Base-by-base conservation (phyloP, 2,329 filamentous ascomycete species). In the Rosellinia necatrix region DNA sequence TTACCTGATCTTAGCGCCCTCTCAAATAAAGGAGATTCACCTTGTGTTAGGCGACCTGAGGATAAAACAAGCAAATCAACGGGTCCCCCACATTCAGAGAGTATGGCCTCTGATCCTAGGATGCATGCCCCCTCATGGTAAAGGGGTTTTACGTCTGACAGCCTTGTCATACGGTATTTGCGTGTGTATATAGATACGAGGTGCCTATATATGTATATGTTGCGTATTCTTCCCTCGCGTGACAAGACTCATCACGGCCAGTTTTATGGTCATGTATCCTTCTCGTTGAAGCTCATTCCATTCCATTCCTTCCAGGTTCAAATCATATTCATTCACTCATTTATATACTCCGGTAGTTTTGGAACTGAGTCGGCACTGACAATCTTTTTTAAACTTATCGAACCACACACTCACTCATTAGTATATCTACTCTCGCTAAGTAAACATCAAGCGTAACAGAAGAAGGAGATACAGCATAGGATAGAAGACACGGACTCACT, bases 201-300 rank as follows among this genome's bases (percentile, higher is more conserved):
- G n/a, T n/a, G n/a, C n/a, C n/a, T 43, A 34, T 6, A 21, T 19
- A 17, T 49, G 27, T 55, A 55, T 55, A 50, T 49, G 46, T 47
- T 15, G 13, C 24, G 17, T 19, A 15, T n/a, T 15, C 27, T n/a
- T 25, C 34, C 25, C 38, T 32, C 38, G 1, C 10, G 27, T 4
- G 10, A 34, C 30, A n/a, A 21, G 19, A 27, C 34, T 42, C 22
- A 32, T 30, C 21, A 30, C 4, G 9, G 22, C 24, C 9, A 10
- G n/a, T n/a, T 43, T 30, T 15, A 42, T 21, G 37, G n/a, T 21
- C 17, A 6, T 22, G 30, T 25, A 32, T 25, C 38, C 21, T 32
- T 17, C 7, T 49, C 19, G 15, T 24, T 49, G 8, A 37, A 17
- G 42, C 38, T 5, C n/a, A 27, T 17, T 9, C 32, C 2, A 37